These are phyloP conservation scores for Goffeauzyma gilvescens DNA, from an alignment of 768 basidiomycete genomes.

Conservation along the genomic window DNA sequence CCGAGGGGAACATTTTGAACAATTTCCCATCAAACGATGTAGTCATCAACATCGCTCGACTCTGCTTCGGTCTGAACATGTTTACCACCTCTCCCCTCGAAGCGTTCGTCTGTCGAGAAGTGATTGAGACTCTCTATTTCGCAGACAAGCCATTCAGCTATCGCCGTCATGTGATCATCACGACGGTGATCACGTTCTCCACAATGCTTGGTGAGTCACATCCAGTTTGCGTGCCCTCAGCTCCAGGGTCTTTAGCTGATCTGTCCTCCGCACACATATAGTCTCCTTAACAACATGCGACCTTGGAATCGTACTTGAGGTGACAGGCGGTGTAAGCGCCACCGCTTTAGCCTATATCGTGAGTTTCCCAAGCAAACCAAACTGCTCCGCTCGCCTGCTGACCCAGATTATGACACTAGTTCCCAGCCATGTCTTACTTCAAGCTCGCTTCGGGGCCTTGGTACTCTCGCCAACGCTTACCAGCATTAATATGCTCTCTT, in stretches of 20 bases:
- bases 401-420: constrained; percentile 6
- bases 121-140: constrained; percentile 92
- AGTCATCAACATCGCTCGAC: constrained; percentile 85
- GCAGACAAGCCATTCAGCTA: constrained; percentile 62
- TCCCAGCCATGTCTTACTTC: constrained; percentile 30
- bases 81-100: constrained; percentile 93
- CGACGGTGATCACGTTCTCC: constrained; percentile 58
- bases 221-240: not conserved
- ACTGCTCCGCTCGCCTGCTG: not conserved
- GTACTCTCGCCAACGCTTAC: constrained; percentile 53
- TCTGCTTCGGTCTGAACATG: constrained; percentile 92
- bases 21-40: constrained; percentile 68
- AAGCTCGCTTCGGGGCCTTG: constrained; percentile 37
- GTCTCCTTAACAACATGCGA: constrained; percentile 87
- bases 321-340: constrained; percentile 69
- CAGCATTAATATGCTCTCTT: constrained; percentile 48
- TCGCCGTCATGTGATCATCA: constrained; percentile 76
- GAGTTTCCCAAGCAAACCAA: not conserved
- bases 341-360: constrained; percentile 69
- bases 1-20: constrained; percentile 77
- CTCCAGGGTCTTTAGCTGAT: not conserved
- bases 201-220: constrained; percentile 56
- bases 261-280: constrained; percentile 23
- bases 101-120: constrained; percentile 92
- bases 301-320: constrained; percentile 92